These are phyloP conservation scores for Erythrophleum fordii DNA, from an alignment of 306 rosid species.

Conservation along the genomic window DNA sequence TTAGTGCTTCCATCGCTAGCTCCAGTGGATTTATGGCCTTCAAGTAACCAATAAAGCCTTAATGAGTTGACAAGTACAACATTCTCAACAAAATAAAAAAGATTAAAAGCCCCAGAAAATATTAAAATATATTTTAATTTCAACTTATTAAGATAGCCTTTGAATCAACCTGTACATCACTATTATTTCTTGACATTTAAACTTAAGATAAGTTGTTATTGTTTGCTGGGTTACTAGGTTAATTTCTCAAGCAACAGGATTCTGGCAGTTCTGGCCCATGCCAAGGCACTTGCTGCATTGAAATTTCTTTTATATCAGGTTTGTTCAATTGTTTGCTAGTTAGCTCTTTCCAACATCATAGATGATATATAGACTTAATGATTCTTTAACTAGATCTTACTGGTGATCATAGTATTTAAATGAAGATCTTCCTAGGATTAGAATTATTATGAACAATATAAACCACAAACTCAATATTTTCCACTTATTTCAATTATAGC, in stretches of 20 bases:
- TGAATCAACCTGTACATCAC: conserved; percentile 12
- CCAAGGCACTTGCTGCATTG: no score
- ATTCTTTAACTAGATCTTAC: background rate
- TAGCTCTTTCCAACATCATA: background rate
- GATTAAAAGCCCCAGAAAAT: conserved; percentile 6
- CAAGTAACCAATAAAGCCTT: conserved; percentile 35
- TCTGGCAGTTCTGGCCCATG: background rate
- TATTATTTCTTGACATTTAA: background rate
- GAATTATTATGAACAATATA: background rate
- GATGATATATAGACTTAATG: background rate
- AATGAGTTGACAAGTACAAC: conserved; percentile 29
- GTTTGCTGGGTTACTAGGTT: background rate
- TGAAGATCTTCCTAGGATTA: background rate
- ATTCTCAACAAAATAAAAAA: conserved; percentile 17
- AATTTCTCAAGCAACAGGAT: conserved; percentile 10
- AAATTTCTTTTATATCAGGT: no score
- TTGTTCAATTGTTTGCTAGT: no score
- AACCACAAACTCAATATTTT: background rate
- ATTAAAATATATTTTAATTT: conserved; percentile 1
- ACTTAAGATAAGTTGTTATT: background rate
- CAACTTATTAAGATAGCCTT: background rate
- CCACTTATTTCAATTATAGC: background rate
- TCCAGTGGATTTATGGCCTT: conserved; percentile 93
- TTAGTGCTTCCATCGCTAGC: conserved; percentile 90
- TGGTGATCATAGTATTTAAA: background rate